Conservation (phyloP, 441 rosid genomes). For the Arabidopsis hybrid region DNA sequence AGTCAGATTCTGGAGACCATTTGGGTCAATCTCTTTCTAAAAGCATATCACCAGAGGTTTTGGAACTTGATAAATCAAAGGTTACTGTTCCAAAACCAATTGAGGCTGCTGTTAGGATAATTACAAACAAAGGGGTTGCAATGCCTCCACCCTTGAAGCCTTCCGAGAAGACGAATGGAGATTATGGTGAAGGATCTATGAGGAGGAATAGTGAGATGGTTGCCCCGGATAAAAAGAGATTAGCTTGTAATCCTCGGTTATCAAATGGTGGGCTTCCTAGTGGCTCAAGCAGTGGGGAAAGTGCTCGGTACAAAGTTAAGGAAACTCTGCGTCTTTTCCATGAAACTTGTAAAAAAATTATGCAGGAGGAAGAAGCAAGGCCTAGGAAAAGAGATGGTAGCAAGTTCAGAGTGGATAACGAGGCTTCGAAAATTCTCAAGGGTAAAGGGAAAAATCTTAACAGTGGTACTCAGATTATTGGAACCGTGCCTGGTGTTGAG, state of each 20-base stretch:
- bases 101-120: slow-evolving; percentile 34
- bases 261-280: slow-evolving; percentile 50
- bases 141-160: slow-evolving; percentile 35
- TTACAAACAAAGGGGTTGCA: slow-evolving; percentile 39
- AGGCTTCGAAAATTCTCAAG: slow-evolving; percentile 66
- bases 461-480: slow-evolving; percentile 57
- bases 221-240: slow-evolving; percentile 36
- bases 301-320: slow-evolving; percentile 64
- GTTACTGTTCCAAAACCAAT: slow-evolving; percentile 20
- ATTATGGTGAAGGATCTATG: slow-evolving; percentile 43
- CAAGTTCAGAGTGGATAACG: slow-evolving; percentile 59
- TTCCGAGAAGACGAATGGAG: slow-evolving; percentile 34
- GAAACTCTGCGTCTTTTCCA: slow-evolving; percentile 78
- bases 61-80: slow-evolving; percentile 27
- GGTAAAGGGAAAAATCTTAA: slow-evolving; percentile 52
- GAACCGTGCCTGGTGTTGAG: slow-evolving; percentile 86
- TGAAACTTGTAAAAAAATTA: slow-evolving; percentile 62
- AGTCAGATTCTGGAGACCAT: slow-evolving; percentile 25
- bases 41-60: slow-evolving; percentile 18
- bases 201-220: slow-evolving; percentile 23
- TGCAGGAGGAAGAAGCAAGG: slow-evolving; percentile 76
- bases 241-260: slow-evolving; percentile 35
- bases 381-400: slow-evolving; percentile 5
- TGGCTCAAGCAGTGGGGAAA: slow-evolving; percentile 38
- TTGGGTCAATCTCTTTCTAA: slow-evolving; percentile 25